A percentile compares a stretch with the other conserved stretches of the same genome.
Evolutionary conservation across 768 basidiomycete genomes (phyloP).

Genomic region (Gloeopeniophorella convolvens): DNA sequence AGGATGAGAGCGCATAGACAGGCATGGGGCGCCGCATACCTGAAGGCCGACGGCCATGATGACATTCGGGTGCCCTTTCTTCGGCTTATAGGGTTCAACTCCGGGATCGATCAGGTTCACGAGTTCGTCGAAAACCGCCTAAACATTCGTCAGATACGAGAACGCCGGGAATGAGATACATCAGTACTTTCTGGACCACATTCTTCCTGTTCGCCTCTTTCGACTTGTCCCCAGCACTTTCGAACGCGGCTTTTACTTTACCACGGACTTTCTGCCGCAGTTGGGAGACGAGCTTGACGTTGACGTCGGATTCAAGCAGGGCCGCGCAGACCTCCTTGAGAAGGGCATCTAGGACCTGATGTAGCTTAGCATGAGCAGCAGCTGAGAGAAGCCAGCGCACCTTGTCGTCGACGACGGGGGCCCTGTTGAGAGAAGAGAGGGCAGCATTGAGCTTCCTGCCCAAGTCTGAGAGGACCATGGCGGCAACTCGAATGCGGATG

Average conservation of each 20-base stretch:
- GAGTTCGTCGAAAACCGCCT: constrained; percentile 97
- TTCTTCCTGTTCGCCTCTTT: constrained; percentile 81
- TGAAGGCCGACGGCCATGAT: constrained; percentile 98
- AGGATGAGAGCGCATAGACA: constrained; percentile 2
- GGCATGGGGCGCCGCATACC: constrained; percentile 36
- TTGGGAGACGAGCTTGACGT: constrained; percentile 90
- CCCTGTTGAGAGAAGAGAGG: constrained; percentile 80
- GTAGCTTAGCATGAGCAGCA: constrained; percentile 9
- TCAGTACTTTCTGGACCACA: constrained; percentile 80
- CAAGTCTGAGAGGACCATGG: constrained; percentile 94
- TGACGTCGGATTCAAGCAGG: constrained; percentile 93
- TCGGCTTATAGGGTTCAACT: constrained; percentile 92
- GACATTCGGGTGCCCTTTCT: constrained; percentile 89
- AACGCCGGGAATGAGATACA: neutral
- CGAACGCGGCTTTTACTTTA: constrained; percentile 79
- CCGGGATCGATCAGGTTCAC: constrained; percentile 94
- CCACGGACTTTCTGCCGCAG: constrained; percentile 85
- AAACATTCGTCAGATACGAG: neutral
- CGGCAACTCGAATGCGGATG: constrained; percentile 12
- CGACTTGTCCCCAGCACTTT: constrained; percentile 59
- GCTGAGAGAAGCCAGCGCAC: constrained; percentile 33
- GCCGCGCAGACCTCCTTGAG: constrained; percentile 95
- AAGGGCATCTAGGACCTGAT: constrained; percentile 84
- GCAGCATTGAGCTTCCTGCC: constrained; percentile 93
- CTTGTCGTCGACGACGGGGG: constrained; percentile 88